Evolutionary conservation across 1,284 basidiomycete genomes (phyloP), one percentile per base, ranked within the genome.

Genomic region (Mrakiaceae sp.): DNA sequence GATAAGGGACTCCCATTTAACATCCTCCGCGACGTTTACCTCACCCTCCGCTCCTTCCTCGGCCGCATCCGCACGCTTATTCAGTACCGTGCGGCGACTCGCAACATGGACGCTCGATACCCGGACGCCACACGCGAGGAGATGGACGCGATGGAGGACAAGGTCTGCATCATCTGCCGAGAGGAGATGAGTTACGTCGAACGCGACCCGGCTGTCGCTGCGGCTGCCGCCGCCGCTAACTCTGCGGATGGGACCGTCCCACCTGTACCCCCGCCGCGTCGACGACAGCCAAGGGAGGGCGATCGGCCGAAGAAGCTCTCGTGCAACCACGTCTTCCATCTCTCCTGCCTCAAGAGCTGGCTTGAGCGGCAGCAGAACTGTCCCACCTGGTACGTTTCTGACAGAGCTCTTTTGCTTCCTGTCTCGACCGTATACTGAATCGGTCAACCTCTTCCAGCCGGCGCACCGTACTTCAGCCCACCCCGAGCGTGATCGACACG

Each of bases 241-340:
- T 27, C 27, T 27, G 27, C 1, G 27, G 66, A 57, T 50, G 58
- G 43, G 27, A 55, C 60, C 16, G 27, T 27, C 27, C 27, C 27
- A 27, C 59, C 55, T 27, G 50, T 27, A 39, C 62, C 66, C 4
- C 62, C 69, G 12, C 56, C 65, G 11, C 42, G 57, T 27, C 62
- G 71, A 65, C 0, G 72, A 73, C 27, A 27, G 55, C 56, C 53
- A 53, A 73, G 75, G 47, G 87, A 87, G 65, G 90, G 88, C 72
- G 89, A 89, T 66, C 95, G 92, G 6, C 95, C 95, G 4, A 98
- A 98, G 79, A 95, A 92, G 74, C 81, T 99, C 11, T 87, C 86
- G 5, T 98, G 96, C 77, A 93, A 93, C 0, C 96, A 98, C 75
- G 86, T 98, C 57, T 98, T 99, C 80, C 96, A 98, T 77, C 96